Base-by-base conservation (phyloP, 2,329 filamentous ascomycete genomes). In the Sporothrix brasiliensis region DNA sequence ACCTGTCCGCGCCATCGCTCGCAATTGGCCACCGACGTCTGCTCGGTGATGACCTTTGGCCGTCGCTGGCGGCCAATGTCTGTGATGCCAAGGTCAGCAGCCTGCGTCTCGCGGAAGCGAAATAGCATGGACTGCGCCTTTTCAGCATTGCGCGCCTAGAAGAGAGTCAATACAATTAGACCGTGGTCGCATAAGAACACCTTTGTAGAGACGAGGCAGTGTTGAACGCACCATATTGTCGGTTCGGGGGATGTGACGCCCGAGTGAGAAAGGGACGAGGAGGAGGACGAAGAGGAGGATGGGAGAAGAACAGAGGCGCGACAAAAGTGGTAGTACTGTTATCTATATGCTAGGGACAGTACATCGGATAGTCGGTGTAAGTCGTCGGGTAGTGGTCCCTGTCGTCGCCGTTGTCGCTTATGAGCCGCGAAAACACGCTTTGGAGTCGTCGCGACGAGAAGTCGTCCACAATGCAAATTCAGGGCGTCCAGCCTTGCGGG, bases 101-200 rank as follows among this genome's bases (percentile, higher is more conserved):
- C 94, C 87, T 98, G 95, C 76, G 94, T 92, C 78, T 97, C 95
- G 80, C 95, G 93, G 86, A 99, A 99, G 86, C 95, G 94, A 85
- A 97, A 99, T 81, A 99, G 94, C 94, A 99, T 99, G 63, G 94
- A 97, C 85, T 99, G 95, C 77, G 95, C 94, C 82, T 98, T 99
- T 87, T 98, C 94, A 60, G 92, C 94, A 81, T 98, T 97, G 79
- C 94, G 94, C 78, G 94, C 94, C 94, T 93, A 76, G 49, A 27
- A 10, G 5, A 24, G 19, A 30, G 14, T n/a, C 6, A 3, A 30
- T 4, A 10, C 14, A 13, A 14, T 63, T 47, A 63, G 58, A 3
- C 10, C 1, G 3, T 16, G 21, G 2, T 4, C 14, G 3, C 39
- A 61, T 44, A n/a, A 7, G 27, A 4, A 14, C 24, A n/a, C 14